phyloP scores from a whole-genome alignment of 2,329 filamentous ascomycete genomes.

The Thelonectria olida region DNA sequence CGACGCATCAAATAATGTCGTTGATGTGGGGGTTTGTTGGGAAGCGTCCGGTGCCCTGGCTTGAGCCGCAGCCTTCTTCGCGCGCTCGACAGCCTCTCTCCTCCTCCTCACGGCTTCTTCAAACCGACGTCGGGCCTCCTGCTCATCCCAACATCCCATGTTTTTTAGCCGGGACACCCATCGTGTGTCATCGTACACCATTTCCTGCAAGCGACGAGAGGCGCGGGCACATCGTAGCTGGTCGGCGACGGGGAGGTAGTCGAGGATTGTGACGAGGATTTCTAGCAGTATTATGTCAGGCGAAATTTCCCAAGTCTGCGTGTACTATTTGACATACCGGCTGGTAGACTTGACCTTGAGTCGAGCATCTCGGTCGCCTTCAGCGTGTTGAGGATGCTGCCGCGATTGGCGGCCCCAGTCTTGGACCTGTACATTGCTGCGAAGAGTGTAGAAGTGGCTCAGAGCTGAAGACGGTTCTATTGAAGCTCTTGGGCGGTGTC shows the following conservation, averaged over 20 bases:
- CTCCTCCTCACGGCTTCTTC: conserved; percentile 74
- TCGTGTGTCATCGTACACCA: conserved; percentile 97
- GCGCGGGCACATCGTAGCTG: conserved; percentile 86
- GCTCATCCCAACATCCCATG: conserved; percentile 94
- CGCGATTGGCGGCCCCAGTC: conserved; percentile 49
- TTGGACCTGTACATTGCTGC: conserved; percentile 55
- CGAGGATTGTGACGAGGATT: conserved; percentile 86
- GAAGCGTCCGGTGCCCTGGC: conserved; percentile 24
- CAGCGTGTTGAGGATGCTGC: conserved; percentile 77
- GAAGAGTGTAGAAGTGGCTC: conserved; percentile 9
- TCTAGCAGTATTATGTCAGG: conserved; percentile 60
- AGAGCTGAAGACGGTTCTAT: background rate
- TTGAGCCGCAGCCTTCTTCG: conserved; percentile 31
- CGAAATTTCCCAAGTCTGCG: background rate
- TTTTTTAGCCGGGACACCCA: conserved; percentile 88
- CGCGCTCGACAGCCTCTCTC: conserved; percentile 60
- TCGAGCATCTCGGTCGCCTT: conserved; percentile 84
- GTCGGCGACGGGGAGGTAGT: conserved; percentile 87
- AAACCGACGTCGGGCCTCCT: conserved; percentile 81
- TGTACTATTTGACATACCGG: conserved; percentile 63
- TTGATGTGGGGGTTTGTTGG: conserved; percentile 34
- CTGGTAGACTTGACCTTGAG: conserved; percentile 80
- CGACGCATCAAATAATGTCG: conserved; percentile 79
- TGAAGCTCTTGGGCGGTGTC: background rate
- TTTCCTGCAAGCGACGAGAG: conserved; percentile 89